Conservation (phyloP, 2,329 filamentous ascomycete genomes). For the Clonostachys chloroleuca region DNA sequence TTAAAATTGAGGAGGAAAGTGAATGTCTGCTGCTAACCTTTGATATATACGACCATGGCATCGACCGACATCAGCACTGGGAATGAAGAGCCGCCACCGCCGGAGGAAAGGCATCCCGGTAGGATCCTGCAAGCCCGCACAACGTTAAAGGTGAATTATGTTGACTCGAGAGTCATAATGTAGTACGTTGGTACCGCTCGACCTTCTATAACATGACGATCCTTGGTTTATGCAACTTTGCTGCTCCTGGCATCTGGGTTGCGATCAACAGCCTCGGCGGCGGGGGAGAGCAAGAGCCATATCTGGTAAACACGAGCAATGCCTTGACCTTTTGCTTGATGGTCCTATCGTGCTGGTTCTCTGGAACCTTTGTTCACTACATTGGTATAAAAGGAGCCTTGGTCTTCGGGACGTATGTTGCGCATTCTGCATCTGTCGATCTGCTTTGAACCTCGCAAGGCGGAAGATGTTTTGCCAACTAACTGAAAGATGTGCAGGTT, state of each 20-base stretch:
- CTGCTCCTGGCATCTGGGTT: slow-evolving; percentile 44
- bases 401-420: slow-evolving; percentile 25
- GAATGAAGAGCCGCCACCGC: too few species aligned
- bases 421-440: too few species aligned
- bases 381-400: slow-evolving; percentile 30
- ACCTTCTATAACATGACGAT: slow-evolving; percentile 22
- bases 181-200: slow-evolving; percentile 12
- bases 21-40: too few species aligned
- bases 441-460: too few species aligned
- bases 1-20: too few species aligned
- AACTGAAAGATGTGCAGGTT: slow-evolving; percentile 7
- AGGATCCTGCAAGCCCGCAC: too few species aligned
- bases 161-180: too few species aligned
- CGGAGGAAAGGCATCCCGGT: too few species aligned
- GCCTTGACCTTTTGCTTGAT: slow-evolving; percentile 42
- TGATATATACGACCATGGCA: too few species aligned
- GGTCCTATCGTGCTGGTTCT: slow-evolving; percentile 47
- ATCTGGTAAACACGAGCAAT: slow-evolving; percentile 58
- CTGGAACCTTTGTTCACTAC: slow-evolving; percentile 15
- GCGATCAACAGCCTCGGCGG: slow-evolving; percentile 17
- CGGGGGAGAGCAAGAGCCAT: slow-evolving; percentile 52
- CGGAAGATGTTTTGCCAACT: too few species aligned
- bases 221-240: slow-evolving; percentile 42
- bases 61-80: too few species aligned
- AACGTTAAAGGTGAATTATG: too few species aligned